Base-by-base conservation (phyloP, 805 yeast genomes). In the Starmera caribaea region DNA sequence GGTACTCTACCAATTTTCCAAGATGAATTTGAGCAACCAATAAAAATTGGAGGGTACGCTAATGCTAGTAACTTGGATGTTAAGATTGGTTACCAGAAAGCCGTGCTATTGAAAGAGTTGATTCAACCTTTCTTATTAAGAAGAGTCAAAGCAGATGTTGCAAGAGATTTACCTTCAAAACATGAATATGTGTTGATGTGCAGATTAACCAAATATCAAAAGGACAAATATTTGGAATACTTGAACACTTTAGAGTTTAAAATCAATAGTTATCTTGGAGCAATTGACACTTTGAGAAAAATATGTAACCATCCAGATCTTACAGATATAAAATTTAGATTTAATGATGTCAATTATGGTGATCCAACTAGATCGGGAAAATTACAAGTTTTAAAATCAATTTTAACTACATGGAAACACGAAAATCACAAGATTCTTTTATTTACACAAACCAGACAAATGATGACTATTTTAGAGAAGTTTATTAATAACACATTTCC, bases 301-400 rank as follows among this genome's bases (percentile, higher is more conserved):
- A 86, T 92, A 2, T 92, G 98, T 58, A 92, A 92, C 57, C 97
- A 92, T 65, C 98, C 98, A 0, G 97, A 92, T 58, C 63, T 92
- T 41, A 77, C 79, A 1, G 72, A 70, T 30, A 67, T 72, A 1
- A 55, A 62, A 34, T 62, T 62, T 46, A 38, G 55, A 16, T 50
- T 50, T 29, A 35, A 50, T 13, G 53, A 50, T 3, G 42, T 43
- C 4, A 54, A 62, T 13, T 77, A 73, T 54, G 86, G 86, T 9
- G 72, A 72, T 40, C 75, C 81, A 2, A 51, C 51, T 10, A 66
- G 76, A 47, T 83, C 95, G 0, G 98, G 98, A 0, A 92, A 92
- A 51, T 74, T 92, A 76, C 95, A 85, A 54, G 97, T 92, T 5
- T 78, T 88, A 8, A 78, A 76, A 50, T 80, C 85, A 15, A 60